Evolutionary conservation across 768 basidiomycete species (phyloP).

Genomic region (Boletellus ananas): DNA sequence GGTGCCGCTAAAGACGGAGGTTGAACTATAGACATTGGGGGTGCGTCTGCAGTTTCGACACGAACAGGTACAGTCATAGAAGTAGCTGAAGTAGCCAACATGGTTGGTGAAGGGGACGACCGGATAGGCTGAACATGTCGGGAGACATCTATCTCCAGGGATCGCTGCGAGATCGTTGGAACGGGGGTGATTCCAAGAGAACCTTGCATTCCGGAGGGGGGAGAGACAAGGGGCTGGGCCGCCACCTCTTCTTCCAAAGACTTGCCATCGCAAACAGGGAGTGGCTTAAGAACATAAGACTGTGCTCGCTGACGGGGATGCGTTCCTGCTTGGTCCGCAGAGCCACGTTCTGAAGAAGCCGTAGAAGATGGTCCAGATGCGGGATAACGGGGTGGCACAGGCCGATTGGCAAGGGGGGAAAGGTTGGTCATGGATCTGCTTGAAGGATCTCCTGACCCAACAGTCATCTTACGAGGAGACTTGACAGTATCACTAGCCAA

Average conservation of each 20-base stretch:
- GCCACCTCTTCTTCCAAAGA: conserved; percentile 10
- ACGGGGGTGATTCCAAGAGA: neutral
- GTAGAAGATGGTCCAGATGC: conserved; percentile 44
- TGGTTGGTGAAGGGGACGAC: conserved; percentile 3
- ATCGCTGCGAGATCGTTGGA: conserved; percentile 5
- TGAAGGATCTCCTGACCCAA: conserved; percentile 18
- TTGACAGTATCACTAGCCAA: conserved; percentile 36
- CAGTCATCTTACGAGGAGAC: conserved; percentile 32
- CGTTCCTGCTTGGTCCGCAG: conserved; percentile 13
- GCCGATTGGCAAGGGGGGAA: conserved; percentile 52
- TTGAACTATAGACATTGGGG: neutral
- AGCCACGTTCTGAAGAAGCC: conserved; percentile 33
- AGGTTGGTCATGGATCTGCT: conserved; percentile 39
- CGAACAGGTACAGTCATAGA: conserved; percentile 1
- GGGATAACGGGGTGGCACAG: conserved; percentile 58
- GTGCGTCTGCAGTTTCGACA: neutral
- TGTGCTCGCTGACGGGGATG: conserved; percentile 27
- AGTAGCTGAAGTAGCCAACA: conserved; percentile 2
- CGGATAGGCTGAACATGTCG: conserved; percentile 3
- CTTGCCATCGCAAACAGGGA: conserved; percentile 17
- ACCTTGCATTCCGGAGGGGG: conserved; percentile 2
- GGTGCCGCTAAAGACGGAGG: conserved; percentile 1
- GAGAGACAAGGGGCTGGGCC: conserved; percentile 3
- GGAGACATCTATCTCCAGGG: conserved; percentile 4
- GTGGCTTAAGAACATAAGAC: conserved; percentile 22